Conservation (phyloP, 1,139 yeast species). For the Wickerhamiella infanticola region DNA sequence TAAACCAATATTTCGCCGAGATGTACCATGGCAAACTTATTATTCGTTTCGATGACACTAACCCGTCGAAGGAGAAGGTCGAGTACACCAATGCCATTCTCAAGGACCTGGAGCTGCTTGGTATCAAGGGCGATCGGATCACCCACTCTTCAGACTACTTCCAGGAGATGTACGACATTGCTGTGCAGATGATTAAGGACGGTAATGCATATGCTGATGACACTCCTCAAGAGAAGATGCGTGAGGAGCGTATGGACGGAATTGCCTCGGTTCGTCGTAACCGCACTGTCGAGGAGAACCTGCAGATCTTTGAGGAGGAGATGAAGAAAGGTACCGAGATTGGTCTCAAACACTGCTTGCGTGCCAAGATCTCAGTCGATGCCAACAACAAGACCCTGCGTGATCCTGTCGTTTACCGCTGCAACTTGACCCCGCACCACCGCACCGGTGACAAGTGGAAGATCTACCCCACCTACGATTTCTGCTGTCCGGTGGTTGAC, state of each 20-base stretch:
- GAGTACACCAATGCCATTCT: conserved; percentile 88
- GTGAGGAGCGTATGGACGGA: conserved; percentile 97
- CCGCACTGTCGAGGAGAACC: conserved; percentile 78
- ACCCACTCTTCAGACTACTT: conserved; percentile 91
- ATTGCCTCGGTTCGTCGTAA: conserved; percentile 81
- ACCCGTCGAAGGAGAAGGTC: conserved; percentile 84
- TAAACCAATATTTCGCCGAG: conserved; percentile 90
- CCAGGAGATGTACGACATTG: conserved; percentile 73
- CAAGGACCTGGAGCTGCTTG: conserved; percentile 75
- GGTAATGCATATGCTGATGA: conserved; percentile 97
- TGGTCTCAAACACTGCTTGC: conserved; percentile 76
- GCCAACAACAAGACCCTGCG: conserved; percentile 86
- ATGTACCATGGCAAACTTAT: conserved; percentile 87
- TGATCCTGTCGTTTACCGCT: conserved; percentile 94
- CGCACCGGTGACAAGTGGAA: conserved; percentile 89
- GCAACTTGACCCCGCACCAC: conserved; percentile 92
- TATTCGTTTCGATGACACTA: conserved; percentile 92
- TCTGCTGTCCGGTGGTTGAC: conserved; percentile 95
- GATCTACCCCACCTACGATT: conserved; percentile 93
- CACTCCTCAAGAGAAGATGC: conserved; percentile 83
- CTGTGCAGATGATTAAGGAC: conserved; percentile 71
- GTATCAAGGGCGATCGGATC: conserved; percentile 75
- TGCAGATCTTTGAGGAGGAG: conserved; percentile 67
- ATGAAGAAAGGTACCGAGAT: conserved; percentile 88
- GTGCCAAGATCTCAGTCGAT: conserved; percentile 88